Evolutionary conservation across 495 filamentous ascomycete genomes (phyloP).

Genomic region (Lasiosphaeria hispida): DNA sequence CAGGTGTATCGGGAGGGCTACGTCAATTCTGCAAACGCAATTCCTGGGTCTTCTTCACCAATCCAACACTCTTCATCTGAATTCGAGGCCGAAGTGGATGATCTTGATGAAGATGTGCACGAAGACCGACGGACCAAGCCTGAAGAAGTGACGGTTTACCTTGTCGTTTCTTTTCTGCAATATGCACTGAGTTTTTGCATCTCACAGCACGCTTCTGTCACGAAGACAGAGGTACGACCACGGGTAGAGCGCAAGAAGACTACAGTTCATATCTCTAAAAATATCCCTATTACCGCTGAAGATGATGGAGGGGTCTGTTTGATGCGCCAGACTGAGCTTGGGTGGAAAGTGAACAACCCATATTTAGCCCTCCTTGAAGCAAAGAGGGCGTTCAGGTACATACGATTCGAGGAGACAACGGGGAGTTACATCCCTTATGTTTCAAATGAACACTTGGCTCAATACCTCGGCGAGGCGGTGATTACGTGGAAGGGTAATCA

Average conservation of each 20-base stretch:
- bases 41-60: conserved; percentile 3
- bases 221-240: conserved; percentile 1
- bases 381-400: conserved; percentile 7
- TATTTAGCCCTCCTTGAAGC: conserved; percentile 7
- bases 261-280: neutral
- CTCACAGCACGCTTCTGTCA: neutral
- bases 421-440: neutral
- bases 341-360: conserved; percentile 6
- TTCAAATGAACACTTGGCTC: neutral
- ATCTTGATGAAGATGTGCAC: conserved; percentile 4
- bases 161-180: neutral
- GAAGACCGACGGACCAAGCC: conserved; percentile 2
- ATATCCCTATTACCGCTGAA: conserved; percentile 7
- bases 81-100: neutral
- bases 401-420: conserved; percentile 1
- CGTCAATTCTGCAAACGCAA: neutral
- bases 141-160: conserved; percentile 5
- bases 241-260: conserved; percentile 10
- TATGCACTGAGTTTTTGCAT: conserved; percentile 5
- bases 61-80: conserved; percentile 2
- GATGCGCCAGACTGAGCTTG: conserved; percentile 3
- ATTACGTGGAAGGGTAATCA: conserved; percentile 6
- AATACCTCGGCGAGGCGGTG: conserved; percentile 7
- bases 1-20: conserved; percentile 7
- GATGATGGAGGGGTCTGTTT: conserved; percentile 7